phyloP scores from a whole-genome alignment of 768 basidiomycete species.

The Thelephora aurantiotincta region DNA sequence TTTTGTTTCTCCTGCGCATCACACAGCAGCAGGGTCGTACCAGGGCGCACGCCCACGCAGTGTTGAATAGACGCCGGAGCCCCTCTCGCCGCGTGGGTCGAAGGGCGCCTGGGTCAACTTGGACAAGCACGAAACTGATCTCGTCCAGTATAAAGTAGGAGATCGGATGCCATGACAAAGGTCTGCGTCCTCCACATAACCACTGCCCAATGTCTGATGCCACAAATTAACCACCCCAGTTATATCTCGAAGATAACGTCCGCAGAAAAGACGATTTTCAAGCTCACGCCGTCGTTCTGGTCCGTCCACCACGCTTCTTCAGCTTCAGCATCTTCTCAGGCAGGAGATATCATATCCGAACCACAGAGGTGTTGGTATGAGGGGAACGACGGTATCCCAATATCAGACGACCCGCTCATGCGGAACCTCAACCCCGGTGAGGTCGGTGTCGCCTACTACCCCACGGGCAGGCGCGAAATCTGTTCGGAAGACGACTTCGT shows the following conservation, averaged over 20 bases:
- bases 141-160: too few species aligned
- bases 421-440: constrained; percentile 65
- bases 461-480: constrained; percentile 46
- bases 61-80: too few species aligned
- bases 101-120: too few species aligned
- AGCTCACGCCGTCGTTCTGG: constrained; percentile 51
- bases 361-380: constrained; percentile 80
- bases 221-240: constrained; percentile 12
- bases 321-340: background rate
- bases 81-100: too few species aligned
- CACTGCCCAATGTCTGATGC: too few species aligned
- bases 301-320: constrained; percentile 17
- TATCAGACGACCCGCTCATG: constrained; percentile 54
- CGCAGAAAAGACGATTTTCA: constrained; percentile 20
- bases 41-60: too few species aligned
- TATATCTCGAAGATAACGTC: constrained; percentile 27
- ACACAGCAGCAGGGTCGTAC: too few species aligned
- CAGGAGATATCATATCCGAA: constrained; percentile 1
- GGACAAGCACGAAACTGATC: too few species aligned
- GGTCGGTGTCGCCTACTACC: constrained; percentile 65
- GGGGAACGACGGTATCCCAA: constrained; percentile 49
- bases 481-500: constrained; percentile 51
- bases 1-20: too few species aligned
- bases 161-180: too few species aligned
- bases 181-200: too few species aligned